phyloP scores from a whole-genome alignment of 805 yeast species.

The Cyberlindnera veronae region DNA sequence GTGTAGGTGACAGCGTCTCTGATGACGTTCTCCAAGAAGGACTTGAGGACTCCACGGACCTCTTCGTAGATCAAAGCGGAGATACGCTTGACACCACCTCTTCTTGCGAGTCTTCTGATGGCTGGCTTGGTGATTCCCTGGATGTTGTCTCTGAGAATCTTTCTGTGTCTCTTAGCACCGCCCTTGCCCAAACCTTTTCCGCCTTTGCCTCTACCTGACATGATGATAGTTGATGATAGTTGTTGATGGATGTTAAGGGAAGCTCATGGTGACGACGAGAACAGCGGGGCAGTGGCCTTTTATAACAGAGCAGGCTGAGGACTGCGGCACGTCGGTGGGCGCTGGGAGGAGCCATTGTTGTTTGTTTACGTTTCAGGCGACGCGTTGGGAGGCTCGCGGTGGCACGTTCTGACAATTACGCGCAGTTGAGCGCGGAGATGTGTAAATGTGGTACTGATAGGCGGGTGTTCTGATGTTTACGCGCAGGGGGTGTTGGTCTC shows the following conservation, averaged over 20 bases:
- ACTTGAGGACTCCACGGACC: constrained; percentile 94
- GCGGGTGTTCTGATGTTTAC: constrained; percentile 12
- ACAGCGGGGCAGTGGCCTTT: neutral
- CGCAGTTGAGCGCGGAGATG: too few relatives aligned
- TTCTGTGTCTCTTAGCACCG: constrained; percentile 99
- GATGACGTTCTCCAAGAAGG: constrained; percentile 94
- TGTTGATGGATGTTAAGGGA: constrained; percentile 15
- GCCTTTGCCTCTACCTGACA: constrained; percentile 99
- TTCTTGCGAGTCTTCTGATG: constrained; percentile 99
- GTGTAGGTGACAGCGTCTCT: constrained; percentile 99
- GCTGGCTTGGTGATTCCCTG: constrained; percentile 99
- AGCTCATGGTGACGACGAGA: neutral
- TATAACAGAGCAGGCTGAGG: neutral
- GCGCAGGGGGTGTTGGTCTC: too few relatives aligned
- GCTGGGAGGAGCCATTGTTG: too few relatives aligned
- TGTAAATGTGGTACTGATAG: too few relatives aligned
- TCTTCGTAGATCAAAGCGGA: constrained; percentile 98
- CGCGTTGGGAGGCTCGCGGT: too few relatives aligned
- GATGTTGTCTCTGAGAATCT: constrained; percentile 98
- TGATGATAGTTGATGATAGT: constrained; percentile 39
- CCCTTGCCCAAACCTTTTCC: constrained; percentile 99
- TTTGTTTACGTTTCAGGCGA: neutral
- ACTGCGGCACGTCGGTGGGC: neutral
- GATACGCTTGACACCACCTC: constrained; percentile 99
- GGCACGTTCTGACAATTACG: too few relatives aligned